phyloP scores from a whole-genome alignment of 108 stramenopile genomes.

The Fragilariopsis cylindrus region DNA sequence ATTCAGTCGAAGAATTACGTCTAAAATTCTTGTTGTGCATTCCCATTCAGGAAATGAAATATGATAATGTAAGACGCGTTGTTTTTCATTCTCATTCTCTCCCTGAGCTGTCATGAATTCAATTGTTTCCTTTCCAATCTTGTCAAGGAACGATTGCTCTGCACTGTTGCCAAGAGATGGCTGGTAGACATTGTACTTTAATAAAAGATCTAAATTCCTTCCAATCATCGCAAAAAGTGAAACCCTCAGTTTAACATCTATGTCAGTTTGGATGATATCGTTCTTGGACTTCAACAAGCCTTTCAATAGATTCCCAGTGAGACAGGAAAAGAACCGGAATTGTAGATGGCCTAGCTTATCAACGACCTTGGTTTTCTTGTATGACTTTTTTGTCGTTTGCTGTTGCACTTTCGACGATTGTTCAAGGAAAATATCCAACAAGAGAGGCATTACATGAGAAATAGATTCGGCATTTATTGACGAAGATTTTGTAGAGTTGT shows the following conservation, averaged over 20 bases:
- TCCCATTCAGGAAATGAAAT: background rate
- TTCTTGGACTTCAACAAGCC: background rate
- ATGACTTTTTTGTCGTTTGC: conserved; percentile 9
- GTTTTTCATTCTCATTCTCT: background rate
- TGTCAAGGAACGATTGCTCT: conserved; percentile 45
- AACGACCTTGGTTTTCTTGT: conserved; percentile 18
- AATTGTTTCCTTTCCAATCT: conserved; percentile 24
- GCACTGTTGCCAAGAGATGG: conserved; percentile 61
- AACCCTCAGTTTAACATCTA: background rate
- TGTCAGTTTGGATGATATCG: background rate
- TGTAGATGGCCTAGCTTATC: conserved; percentile 32
- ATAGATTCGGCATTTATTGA: background rate
- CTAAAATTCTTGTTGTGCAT: conserved; percentile 16
- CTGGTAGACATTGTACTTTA: conserved; percentile 65
- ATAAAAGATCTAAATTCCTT: conserved; percentile 37
- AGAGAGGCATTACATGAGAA: conserved; percentile 5
- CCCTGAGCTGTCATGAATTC: background rate
- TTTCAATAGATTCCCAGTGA: conserved; percentile 21
- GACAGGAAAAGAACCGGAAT: conserved; percentile 25
- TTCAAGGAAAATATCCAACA: conserved; percentile 25
- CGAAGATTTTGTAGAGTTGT: background rate
- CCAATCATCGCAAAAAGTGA: conserved; percentile 30
- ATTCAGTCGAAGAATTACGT: conserved; percentile 19
- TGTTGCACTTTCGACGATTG: conserved; percentile 22
- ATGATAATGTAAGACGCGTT: background rate